Percentiles rank a stretch among this genome's conserved stretches.
phyloP scores from a whole-genome alignment of 371 early-diverging fungal genomes.

The Entomophthora muscae region DNA sequence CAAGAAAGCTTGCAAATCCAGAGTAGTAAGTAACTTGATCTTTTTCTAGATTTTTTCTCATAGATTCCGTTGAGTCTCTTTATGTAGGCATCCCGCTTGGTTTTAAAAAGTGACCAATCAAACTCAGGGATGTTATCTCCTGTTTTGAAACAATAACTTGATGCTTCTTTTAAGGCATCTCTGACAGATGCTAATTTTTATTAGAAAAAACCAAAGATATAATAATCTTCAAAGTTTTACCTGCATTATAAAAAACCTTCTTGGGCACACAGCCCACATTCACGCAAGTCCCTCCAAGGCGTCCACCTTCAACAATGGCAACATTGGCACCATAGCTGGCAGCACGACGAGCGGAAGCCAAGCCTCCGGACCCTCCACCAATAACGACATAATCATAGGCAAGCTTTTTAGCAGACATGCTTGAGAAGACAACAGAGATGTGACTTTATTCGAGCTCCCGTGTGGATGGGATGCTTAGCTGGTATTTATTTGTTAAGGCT shows the following conservation, averaged over 20 bases:
- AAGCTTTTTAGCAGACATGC: slow-evolving; percentile 27
- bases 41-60: slow-evolving; percentile 66
- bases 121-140: slow-evolving; percentile 20
- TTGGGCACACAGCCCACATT: slow-evolving; percentile 98
- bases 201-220: background rate
- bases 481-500: too few species aligned
- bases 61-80: slow-evolving; percentile 93
- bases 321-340: slow-evolving; percentile 82
- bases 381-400: slow-evolving; percentile 80
- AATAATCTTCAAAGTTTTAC: slow-evolving; percentile 15
- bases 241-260: slow-evolving; percentile 94
- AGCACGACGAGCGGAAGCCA: slow-evolving; percentile 89
- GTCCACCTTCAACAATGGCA: slow-evolving; percentile 69
- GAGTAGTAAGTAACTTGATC: slow-evolving; percentile 64
- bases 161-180: slow-evolving; percentile 72
- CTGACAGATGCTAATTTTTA: slow-evolving; percentile 45
- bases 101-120: slow-evolving; percentile 57
- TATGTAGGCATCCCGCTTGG: slow-evolving; percentile 90
- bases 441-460: too few species aligned
- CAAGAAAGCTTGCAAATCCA: slow-evolving; percentile 74
- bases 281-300: slow-evolving; percentile 90
- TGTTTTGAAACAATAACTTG: slow-evolving; percentile 70
- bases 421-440: too few species aligned
- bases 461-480: too few species aligned
- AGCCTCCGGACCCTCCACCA: slow-evolving; percentile 74